Percentiles rank a stretch among this genome's conserved stretches.
These are phyloP conservation scores for Medicago truncatula DNA, from an alignment of 306 rosid genomes.

Conservation along the genomic window DNA sequence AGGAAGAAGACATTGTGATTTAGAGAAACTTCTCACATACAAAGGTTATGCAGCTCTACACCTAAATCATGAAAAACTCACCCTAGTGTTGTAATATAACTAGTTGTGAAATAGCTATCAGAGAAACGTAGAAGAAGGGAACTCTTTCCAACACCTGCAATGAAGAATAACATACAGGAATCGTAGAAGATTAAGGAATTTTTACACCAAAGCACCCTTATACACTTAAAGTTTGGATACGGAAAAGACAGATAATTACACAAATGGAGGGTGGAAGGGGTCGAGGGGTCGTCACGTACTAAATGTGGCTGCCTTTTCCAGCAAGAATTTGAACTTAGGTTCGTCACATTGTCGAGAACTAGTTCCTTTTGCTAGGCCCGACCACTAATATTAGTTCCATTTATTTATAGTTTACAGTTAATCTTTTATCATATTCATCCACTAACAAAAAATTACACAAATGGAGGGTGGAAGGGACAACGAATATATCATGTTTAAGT, in stretches of 20 bases:
- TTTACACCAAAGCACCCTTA: neutral
- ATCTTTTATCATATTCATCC: constrained; percentile 21
- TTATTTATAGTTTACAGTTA: neutral
- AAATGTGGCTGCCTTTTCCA: neutral
- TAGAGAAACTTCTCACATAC: constrained; percentile 32
- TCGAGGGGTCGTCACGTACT: neutral
- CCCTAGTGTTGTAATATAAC: constrained; percentile 97
- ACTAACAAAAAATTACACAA: neutral
- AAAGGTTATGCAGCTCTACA: constrained; percentile 12
- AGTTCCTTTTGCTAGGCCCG: neutral
- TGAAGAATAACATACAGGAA: constrained; percentile 27
- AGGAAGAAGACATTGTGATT: constrained; percentile 40
- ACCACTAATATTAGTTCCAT: neutral
- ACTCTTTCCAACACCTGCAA: constrained; percentile 98
- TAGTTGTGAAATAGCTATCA: constrained; percentile 93
- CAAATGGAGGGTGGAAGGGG: too few species aligned
- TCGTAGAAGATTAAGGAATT: constrained; percentile 14
- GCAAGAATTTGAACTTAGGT: neutral
- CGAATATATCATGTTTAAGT: too few species aligned
- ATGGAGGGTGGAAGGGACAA: too few species aligned
- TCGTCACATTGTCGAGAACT: neutral
- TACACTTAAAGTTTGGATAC: neutral
- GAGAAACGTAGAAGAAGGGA: constrained; percentile 97
- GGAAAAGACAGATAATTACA: too few species aligned
- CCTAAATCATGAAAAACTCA: constrained; percentile 49